A percentile compares a stretch with the other conserved stretches of the same genome.
Evolutionary conservation across 768 basidiomycete species (phyloP).

Genomic region (Pulveroboletus ravenelii): DNA sequence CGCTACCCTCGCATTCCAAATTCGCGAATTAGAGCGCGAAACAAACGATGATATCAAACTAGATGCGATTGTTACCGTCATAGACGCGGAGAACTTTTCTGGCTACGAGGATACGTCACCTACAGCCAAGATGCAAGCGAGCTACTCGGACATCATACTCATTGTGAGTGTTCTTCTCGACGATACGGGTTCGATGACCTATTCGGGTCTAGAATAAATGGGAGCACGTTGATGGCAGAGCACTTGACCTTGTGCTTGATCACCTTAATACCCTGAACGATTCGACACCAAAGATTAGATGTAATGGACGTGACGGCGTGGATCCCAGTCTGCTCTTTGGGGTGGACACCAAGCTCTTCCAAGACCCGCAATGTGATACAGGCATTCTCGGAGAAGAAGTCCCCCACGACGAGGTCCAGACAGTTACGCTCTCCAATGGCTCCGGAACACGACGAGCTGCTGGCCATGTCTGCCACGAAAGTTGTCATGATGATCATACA

Average conservation of each 20-base stretch:
- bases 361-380: constrained; percentile 13
- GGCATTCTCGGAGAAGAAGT: constrained; percentile 18
- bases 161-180: constrained; percentile 48
- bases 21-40: constrained; percentile 82
- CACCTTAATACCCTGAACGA: constrained; percentile 89
- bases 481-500: constrained; percentile 1
- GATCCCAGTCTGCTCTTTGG: constrained; percentile 82
- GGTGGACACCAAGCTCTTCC: constrained; percentile 79
- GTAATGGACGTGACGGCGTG: constrained; percentile 57
- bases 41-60: constrained; percentile 71
- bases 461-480: constrained; percentile 18
- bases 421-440: constrained; percentile 57
- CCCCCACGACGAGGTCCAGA: constrained; percentile 87
- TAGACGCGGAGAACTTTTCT: constrained; percentile 86
- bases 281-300: constrained; percentile 78
- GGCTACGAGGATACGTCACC: constrained; percentile 92
- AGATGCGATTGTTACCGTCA: constrained; percentile 87
- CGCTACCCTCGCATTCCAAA: constrained; percentile 91
- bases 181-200: constrained; percentile 6
- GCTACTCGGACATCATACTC: constrained; percentile 88
- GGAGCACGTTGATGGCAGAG: constrained; percentile 76
- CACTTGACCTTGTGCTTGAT: constrained; percentile 79
- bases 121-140: constrained; percentile 92
- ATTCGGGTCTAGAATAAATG: constrained; percentile 68
- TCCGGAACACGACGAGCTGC: constrained; percentile 12